phyloP scores from a whole-genome alignment of 140 eudicot genomes.

The Erigeron philadelphicus region DNA sequence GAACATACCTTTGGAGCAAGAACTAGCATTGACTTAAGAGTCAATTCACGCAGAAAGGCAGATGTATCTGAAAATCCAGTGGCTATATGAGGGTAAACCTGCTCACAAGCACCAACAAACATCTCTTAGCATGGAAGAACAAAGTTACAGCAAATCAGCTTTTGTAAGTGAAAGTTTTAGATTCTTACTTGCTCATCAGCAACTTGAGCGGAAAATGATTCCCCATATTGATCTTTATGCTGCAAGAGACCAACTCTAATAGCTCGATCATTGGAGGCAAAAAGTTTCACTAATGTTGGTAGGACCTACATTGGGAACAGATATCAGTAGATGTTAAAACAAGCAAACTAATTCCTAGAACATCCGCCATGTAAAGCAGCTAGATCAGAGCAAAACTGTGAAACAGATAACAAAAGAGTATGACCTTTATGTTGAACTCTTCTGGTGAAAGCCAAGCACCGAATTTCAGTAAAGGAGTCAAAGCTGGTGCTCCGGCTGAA shows the following conservation, averaged over 20 bases:
- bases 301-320: conserved; percentile 48
- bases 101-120: conserved; percentile 13
- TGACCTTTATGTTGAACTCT: conserved; percentile 63
- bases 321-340: conserved; percentile 9
- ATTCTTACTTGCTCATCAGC: conserved; percentile 68
- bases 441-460: conserved; percentile 90
- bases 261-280: conserved; percentile 80
- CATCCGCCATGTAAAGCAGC: background rate
- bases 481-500: conserved; percentile 90
- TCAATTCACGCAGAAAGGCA: conserved; percentile 72
- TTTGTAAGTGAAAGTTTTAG: background rate
- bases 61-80: conserved; percentile 79
- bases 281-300: conserved; percentile 81
- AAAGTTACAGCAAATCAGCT: background rate
- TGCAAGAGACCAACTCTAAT: conserved; percentile 79
- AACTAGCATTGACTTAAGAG: conserved; percentile 81
- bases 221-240: conserved; percentile 86
- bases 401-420: conserved; percentile 9
- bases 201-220: conserved; percentile 63
- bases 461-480: conserved; percentile 73
- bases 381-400: background rate
- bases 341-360: conserved; percentile 8
- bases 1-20: conserved; percentile 75
- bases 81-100: conserved; percentile 77
- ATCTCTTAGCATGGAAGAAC: background rate